A percentile compares a stretch with the other conserved stretches of the same genome.
phyloP scores from a whole-genome alignment of 2,329 filamentous ascomycete species.

The Fusarium bactridioides region DNA sequence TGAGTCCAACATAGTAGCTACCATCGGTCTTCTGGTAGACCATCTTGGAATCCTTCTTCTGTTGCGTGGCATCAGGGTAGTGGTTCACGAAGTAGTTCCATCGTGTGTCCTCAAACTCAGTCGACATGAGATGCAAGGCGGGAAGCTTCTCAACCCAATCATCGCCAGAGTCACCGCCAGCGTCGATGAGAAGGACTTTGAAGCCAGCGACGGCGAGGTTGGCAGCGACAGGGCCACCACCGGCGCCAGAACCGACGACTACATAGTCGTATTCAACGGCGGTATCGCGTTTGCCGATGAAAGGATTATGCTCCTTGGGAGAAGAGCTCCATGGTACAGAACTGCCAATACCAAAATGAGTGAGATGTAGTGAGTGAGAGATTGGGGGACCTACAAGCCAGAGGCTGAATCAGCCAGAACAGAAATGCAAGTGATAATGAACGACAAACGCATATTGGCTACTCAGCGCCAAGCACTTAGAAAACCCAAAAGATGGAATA shows the following conservation, averaged over 20 bases:
- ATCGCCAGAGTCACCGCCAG: conserved; percentile 61
- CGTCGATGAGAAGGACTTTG: conserved; percentile 66
- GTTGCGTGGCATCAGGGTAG: conserved; percentile 57
- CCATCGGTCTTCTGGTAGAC: conserved; percentile 49
- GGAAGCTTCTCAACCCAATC: conserved; percentile 41
- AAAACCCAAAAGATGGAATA: not conserved
- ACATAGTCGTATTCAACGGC: conserved; percentile 61
- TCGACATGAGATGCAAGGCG: conserved; percentile 38
- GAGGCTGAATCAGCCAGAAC: conserved; percentile 15
- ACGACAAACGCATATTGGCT: conserved; percentile 24
- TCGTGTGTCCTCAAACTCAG: conserved; percentile 40
- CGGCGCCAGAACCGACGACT: conserved; percentile 65
- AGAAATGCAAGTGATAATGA: conserved; percentile 19
- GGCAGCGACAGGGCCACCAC: conserved; percentile 63
- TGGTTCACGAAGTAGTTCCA: conserved; percentile 72
- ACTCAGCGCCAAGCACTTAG: not conserved
- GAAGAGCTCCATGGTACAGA: not conserved
- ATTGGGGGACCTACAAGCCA: not conserved
- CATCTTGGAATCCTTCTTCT: conserved; percentile 60
- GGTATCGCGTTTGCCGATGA: conserved; percentile 10
- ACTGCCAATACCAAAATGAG: not conserved
- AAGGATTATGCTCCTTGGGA: conserved; percentile 2
- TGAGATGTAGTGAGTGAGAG: rapidly evolving
- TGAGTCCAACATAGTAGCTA: conserved; percentile 42
- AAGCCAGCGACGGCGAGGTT: conserved; percentile 64